Evolutionary conservation across 192 early-diverging fungal species (phyloP).

Genomic region (Coemansia pectinata): DNA sequence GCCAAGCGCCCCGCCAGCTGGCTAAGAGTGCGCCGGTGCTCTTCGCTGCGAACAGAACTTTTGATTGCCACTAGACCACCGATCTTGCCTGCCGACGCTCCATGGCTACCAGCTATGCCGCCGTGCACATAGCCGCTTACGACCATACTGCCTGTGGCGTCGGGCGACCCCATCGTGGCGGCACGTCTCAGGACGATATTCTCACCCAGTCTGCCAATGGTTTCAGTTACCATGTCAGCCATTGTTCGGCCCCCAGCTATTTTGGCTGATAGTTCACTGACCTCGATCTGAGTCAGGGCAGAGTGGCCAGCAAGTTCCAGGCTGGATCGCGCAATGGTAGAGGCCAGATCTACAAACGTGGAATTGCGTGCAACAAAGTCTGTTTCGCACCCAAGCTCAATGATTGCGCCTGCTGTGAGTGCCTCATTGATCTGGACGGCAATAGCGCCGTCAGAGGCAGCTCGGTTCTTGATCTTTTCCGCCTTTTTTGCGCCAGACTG

Average conservation of each 20-base stretch:
- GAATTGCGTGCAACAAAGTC: slow-evolving; percentile 92
- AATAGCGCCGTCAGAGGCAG: slow-evolving; percentile 74
- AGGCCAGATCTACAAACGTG: slow-evolving; percentile 73
- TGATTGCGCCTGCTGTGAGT: slow-evolving; percentile 60
- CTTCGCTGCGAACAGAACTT: slow-evolving; percentile 14
- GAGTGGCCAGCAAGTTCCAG: not conserved
- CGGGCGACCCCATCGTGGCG: slow-evolving; percentile 20
- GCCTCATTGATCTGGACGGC: slow-evolving; percentile 52
- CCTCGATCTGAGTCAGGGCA: slow-evolving; percentile 4
- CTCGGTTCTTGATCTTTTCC: slow-evolving; percentile 76
- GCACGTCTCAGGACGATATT: slow-evolving; percentile 82
- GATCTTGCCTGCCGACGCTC: slow-evolving; percentile 68
- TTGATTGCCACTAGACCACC: slow-evolving; percentile 73
- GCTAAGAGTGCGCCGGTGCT: slow-evolving; percentile 41
- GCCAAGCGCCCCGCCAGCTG: slow-evolving; percentile 74
- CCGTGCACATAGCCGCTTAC: slow-evolving; percentile 76
- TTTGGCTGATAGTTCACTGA: not conserved
- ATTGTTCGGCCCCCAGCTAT: slow-evolving; percentile 45
- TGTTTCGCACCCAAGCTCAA: slow-evolving; percentile 85
- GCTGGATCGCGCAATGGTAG: slow-evolving; percentile 26
- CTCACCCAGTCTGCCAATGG: slow-evolving; percentile 86
- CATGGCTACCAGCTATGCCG: slow-evolving; percentile 38
- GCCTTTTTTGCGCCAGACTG: slow-evolving; percentile 73
- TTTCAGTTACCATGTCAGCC: slow-evolving; percentile 66
- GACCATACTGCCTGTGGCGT: slow-evolving; percentile 22